Evolutionary conservation across 192 early-diverging fungal species (phyloP).

Genomic region (Mortierella alpina): DNA sequence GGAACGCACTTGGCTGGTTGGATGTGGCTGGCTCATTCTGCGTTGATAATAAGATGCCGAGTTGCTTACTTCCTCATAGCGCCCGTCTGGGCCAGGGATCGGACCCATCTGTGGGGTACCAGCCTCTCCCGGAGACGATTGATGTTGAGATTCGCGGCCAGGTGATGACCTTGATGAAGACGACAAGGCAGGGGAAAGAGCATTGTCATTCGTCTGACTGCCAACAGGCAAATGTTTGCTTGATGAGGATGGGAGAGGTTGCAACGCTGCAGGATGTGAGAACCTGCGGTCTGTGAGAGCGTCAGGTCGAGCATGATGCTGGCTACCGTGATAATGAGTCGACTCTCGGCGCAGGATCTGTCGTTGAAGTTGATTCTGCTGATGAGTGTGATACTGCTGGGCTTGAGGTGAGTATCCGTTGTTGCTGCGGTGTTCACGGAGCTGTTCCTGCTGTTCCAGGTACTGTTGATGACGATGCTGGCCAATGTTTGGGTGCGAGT

Average conservation of each 20-base stretch:
- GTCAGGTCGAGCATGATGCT: constrained; percentile 4
- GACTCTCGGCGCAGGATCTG: constrained; percentile 30
- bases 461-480: constrained; percentile 27
- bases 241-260: constrained; percentile 8
- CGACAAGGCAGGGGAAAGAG: constrained; percentile 10
- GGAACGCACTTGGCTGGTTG: constrained; percentile 1
- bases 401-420: constrained; percentile 8
- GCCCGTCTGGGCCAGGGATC: constrained; percentile 2
- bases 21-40: constrained; percentile 43
- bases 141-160: constrained; percentile 4
- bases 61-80: constrained; percentile 9
- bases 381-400: constrained; percentile 17
- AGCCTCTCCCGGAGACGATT: not conserved
- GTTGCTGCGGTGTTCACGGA: constrained; percentile 11
- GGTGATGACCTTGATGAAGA: constrained; percentile 22
- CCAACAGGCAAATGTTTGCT: constrained; percentile 6
- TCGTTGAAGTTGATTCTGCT: constrained; percentile 14
- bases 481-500: constrained; percentile 38
- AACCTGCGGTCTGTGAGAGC: constrained; percentile 11
- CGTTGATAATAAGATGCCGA: constrained; percentile 21
- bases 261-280: constrained; percentile 24
- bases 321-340: constrained; percentile 7
- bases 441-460: constrained; percentile 31
- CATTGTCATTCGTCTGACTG: not conserved
- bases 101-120: constrained; percentile 2